Evolutionary conservation across 371 early-diverging fungal species (phyloP).

Genomic region (Syncephalastrum monosporum): DNA sequence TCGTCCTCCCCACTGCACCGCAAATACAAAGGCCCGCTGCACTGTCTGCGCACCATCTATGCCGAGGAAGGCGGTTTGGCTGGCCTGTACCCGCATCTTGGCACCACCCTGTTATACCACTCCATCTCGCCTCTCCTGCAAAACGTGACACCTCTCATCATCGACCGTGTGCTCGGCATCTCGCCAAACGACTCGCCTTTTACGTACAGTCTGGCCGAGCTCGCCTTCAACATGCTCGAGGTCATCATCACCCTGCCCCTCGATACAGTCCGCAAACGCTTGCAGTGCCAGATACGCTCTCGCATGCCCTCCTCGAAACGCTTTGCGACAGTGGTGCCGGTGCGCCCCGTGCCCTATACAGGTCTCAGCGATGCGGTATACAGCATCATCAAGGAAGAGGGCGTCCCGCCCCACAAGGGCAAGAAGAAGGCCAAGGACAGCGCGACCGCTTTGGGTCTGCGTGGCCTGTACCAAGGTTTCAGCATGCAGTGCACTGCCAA

Average conservation of each 20-base stretch:
- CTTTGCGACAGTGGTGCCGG: conserved; percentile 75
- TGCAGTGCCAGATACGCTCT: conserved; percentile 77
- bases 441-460: conserved; percentile 56
- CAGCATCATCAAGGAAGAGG: conserved; percentile 86
- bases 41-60: conserved; percentile 73
- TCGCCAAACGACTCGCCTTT: conserved; percentile 67
- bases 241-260: conserved; percentile 80
- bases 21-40: conserved; percentile 77
- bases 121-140: conserved; percentile 73
- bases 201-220: conserved; percentile 63
- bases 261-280: conserved; percentile 84
- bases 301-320: conserved; percentile 50
- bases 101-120: conserved; percentile 79
- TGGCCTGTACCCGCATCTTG: conserved; percentile 67
- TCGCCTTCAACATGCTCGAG: conserved; percentile 69
- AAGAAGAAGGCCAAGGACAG: conserved; percentile 14
- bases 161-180: conserved; percentile 71
- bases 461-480: conserved; percentile 80
- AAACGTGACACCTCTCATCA: conserved; percentile 65
- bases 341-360: conserved; percentile 81
- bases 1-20: conserved; percentile 66
- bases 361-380: conserved; percentile 79
- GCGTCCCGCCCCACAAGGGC: conserved; percentile 33
- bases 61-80: conserved; percentile 81
- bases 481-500: conserved; percentile 68